Evolutionary conservation across 2,329 filamentous ascomycete genomes (phyloP), one percentile per base, ranked within the genome.

Genomic region (Coniochaeta ligniaria): DNA sequence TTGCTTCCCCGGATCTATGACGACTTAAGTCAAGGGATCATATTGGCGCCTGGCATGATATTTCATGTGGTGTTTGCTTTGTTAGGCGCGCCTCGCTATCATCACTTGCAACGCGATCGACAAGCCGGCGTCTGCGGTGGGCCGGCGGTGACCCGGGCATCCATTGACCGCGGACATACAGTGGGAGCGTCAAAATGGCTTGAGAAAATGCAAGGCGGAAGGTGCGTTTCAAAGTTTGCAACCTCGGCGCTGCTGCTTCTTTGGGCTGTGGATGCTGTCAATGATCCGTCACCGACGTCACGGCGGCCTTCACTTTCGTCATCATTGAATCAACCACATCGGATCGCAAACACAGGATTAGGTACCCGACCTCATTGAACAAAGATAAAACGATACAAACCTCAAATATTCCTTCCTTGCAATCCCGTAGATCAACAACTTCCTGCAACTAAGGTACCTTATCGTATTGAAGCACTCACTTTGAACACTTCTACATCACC

Each of bases 291-390:
- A 9, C 5, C 28, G 47, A 52, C 47, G 47, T 52, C 47, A 52
- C 47, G 47, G 26, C 22, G 12, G 47, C 47, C 9, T 28, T 24
- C 8, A 1, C 22, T 52, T 2, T 52, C 47, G 47, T 52, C 47
- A 52, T 52, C 26, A 14, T 60, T 64, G 59, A 41, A 28, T 57
- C 41, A 58, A 54, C 61, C 20, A 28, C 59, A 61, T 14, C 22
- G 61, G 59, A 57, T 59, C 61, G 20, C 8, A 47, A 12, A 47
- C 20, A 6, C 43, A n/a, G n/a, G n/a, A n/a, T n/a, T n/a, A n/a
- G 43, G 2, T 20, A 24, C 43, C 7, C 16, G 11, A 41, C 6
- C 38, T 41, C 38, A 24, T 22, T 2, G 9, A 47, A 22, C 5
- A 17, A n/a, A 17, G 47, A 52, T 52, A 52, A 52, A 52, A 52